phyloP scores from a whole-genome alignment of 345 rosid species.

The Pistacia vera region DNA sequence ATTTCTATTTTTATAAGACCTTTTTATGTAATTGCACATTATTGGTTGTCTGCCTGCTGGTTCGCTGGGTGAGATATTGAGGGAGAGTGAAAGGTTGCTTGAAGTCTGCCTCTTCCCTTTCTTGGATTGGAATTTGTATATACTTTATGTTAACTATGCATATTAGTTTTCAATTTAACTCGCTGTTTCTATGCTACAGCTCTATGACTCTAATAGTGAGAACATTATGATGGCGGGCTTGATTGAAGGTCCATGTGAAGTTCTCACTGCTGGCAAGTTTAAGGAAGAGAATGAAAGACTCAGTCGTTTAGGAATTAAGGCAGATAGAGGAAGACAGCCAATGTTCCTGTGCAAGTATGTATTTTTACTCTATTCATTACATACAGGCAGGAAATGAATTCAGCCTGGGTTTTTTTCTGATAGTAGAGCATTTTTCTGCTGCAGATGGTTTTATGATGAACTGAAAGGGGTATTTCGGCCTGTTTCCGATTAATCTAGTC shows the following conservation, averaged over 20 bases:
- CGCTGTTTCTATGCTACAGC: conserved; percentile 33
- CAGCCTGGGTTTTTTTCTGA: neutral
- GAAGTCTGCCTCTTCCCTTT: neutral
- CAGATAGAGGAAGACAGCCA: conserved; percentile 31
- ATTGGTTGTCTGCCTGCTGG: neutral
- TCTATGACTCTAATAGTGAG: conserved; percentile 66
- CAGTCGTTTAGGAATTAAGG: conserved; percentile 41
- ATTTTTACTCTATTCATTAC: neutral
- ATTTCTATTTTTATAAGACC: neutral
- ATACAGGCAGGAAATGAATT: neutral
- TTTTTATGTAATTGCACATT: neutral
- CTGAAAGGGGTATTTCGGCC: conserved; percentile 57
- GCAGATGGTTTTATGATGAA: conserved; percentile 77
- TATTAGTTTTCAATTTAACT: conserved; percentile 1
- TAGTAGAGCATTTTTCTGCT: conserved; percentile 14
- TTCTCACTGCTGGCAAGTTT: conserved; percentile 54
- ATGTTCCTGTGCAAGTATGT: conserved; percentile 69
- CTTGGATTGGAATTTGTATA: conserved; percentile 7
- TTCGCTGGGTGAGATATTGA: neutral
- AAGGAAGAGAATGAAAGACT: conserved; percentile 50
- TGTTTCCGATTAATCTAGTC: conserved; percentile 40
- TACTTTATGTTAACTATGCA: neutral
- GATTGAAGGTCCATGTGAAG: conserved; percentile 64
- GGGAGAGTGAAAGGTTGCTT: neutral
- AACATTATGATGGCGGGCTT: conserved; percentile 47